phyloP scores from a whole-genome alignment of 805 yeast genomes.

The Kuraishia hungarica region DNA sequence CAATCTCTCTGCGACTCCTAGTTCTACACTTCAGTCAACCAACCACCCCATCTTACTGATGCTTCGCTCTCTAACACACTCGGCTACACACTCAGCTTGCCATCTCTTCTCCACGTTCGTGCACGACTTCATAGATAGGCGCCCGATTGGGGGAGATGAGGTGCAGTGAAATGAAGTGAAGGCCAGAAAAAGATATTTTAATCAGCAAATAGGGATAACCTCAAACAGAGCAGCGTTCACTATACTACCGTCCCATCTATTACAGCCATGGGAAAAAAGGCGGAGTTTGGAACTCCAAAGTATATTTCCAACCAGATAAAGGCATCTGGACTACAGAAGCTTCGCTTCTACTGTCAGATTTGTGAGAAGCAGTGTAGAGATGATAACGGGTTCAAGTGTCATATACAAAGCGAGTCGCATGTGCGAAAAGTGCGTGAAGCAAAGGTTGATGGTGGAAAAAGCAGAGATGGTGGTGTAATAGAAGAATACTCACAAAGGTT shows the following conservation, averaged over 20 bases:
- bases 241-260: not conserved
- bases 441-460: conserved; percentile 31
- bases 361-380: conserved; percentile 94
- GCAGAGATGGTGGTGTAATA: conserved; percentile 22
- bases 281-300: conserved; percentile 62
- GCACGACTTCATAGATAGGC: too few relatives aligned
- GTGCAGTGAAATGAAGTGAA: too few relatives aligned
- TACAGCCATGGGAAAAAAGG: conserved; percentile 34
- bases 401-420: conserved; percentile 77
- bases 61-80: too few relatives aligned
- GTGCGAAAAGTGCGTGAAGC: conserved; percentile 43
- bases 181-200: too few relatives aligned
- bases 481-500: conserved; percentile 55
- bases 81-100: too few relatives aligned
- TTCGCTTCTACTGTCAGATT: conserved; percentile 82
- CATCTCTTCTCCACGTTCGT: too few relatives aligned
- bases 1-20: too few relatives aligned
- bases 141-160: too few relatives aligned
- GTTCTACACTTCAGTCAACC: too few relatives aligned
- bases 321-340: conserved; percentile 76
- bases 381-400: conserved; percentile 91
- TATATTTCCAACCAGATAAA: conserved; percentile 69
- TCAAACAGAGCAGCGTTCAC: too few relatives aligned
- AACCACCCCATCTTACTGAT: too few relatives aligned
- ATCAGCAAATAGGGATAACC: too few relatives aligned